Conservation (phyloP, 768 basidiomycete genomes). For the Cystofilobasidium bisporidii region DNA sequence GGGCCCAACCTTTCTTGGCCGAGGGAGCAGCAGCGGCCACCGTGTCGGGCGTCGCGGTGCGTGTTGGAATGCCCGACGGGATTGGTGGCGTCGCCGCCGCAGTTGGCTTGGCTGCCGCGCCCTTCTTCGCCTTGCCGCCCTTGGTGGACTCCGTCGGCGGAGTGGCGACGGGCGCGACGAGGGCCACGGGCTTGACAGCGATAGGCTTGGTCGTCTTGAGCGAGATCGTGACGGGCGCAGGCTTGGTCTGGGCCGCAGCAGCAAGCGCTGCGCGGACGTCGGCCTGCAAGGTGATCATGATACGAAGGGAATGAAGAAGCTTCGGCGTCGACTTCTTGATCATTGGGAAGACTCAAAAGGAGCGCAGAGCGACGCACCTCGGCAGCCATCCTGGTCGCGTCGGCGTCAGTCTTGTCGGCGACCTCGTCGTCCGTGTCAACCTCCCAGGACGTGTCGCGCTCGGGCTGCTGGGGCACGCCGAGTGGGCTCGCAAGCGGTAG, state of each 20-base stretch:
- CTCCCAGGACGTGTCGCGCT: slow-evolving; percentile 6
- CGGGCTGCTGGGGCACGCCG: background rate
- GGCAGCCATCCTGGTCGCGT: background rate
- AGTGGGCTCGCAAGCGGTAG: background rate
- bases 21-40: background rate
- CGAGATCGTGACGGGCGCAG: slow-evolving; percentile 1
- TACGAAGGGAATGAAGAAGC: too few species aligned
- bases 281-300: background rate
- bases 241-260: background rate
- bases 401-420: background rate
- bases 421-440: background rate
- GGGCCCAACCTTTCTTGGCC: background rate
- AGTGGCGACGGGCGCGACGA: background rate
- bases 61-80: too few species aligned
- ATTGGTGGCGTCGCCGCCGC: background rate
- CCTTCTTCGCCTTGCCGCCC: background rate
- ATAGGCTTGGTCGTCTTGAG: background rate
- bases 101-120: background rate
- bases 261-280: background rate
- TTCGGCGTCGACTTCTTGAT: too few species aligned
- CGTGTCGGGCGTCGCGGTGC: background rate
- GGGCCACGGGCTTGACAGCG: background rate
- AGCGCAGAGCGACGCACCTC: background rate
- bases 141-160: background rate
- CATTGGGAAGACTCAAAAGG: background rate